Evolutionary conservation across 208 protist genomes (phyloP).

Genomic region (Balamuthia mandrillaris): DNA sequence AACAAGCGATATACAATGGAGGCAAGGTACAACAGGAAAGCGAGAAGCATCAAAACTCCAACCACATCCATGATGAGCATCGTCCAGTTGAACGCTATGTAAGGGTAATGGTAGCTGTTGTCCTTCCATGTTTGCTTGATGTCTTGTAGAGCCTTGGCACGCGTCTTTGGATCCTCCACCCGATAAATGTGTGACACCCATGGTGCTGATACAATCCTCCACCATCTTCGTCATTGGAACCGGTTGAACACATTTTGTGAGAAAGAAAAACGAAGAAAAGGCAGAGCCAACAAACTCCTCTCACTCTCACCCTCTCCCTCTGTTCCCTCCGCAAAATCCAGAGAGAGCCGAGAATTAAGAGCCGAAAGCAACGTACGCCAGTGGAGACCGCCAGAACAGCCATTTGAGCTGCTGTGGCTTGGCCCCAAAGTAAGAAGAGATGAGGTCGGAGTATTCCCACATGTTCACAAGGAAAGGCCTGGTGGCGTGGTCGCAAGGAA

Average conservation of each 20-base stretch:
- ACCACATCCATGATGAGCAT: conserved; percentile 17
- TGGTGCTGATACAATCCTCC: conserved; percentile 21
- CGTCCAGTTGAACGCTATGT: conserved; percentile 9
- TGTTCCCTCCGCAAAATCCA: no score
- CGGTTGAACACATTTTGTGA: no score
- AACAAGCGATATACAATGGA: no score
- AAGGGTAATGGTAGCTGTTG: conserved; percentile 22
- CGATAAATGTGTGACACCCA: conserved; percentile 29
- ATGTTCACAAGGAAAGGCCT: conserved; percentile 15
- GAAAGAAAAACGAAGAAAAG: no score
- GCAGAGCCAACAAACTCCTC: no score
- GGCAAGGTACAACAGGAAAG: background rate
- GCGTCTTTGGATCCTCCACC: conserved; percentile 1
- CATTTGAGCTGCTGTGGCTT: conserved; percentile 10
- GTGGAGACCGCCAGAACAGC: conserved; percentile 17
- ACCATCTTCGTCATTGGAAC: no score
- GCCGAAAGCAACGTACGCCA: background rate
- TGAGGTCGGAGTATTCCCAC: conserved; percentile 34
- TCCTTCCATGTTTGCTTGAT: conserved; percentile 19
- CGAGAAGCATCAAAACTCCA: background rate
- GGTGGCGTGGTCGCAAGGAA: background rate
- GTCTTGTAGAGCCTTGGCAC: background rate
- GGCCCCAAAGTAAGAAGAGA: conserved; percentile 5
- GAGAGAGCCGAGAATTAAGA: no score
- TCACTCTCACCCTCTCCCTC: no score